A percentile compares a stretch with the other conserved stretches of the same genome.
These are phyloP conservation scores for Achlya hypogyna DNA, from an alignment of 352 stramenopile species.

Conservation along the genomic window DNA sequence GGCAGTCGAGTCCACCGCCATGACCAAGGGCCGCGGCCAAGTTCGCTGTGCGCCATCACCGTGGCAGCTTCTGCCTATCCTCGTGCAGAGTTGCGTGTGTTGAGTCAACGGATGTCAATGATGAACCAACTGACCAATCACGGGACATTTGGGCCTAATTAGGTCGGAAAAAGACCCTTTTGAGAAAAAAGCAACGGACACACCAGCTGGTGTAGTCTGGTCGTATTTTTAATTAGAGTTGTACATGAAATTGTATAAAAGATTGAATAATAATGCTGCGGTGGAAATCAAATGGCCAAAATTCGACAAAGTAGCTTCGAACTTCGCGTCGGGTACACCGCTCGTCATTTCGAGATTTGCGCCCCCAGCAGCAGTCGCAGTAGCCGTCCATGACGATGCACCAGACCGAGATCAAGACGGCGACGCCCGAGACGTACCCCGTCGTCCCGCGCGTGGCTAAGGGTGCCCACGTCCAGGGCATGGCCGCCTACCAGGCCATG, in stretches of 20 bases:
- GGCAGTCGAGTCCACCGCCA: no score
- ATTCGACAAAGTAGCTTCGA: not conserved
- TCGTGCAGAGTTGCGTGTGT: not conserved
- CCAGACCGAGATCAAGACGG: not conserved
- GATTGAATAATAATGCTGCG: not conserved
- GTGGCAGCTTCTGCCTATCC: no score
- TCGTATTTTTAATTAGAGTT: constrained; percentile 7
- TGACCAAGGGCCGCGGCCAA: no score
- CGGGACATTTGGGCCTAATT: not conserved
- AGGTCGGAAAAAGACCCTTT: constrained; percentile 2
- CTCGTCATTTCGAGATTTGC: not conserved
- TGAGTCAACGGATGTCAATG: not conserved
- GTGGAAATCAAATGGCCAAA: not conserved
- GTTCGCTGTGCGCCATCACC: no score
- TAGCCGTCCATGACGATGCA: not conserved
- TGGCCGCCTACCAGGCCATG: constrained; percentile 71
- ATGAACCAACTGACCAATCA: not conserved
- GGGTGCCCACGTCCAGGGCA: constrained; percentile 58
- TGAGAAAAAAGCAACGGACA: not conserved
- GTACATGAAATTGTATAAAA: not conserved
- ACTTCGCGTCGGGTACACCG: not conserved
- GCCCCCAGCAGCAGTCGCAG: no score
- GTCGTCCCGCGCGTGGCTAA: constrained; percentile 37
- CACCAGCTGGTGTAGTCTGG: not conserved
- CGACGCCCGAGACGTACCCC: not conserved